Evolutionary conservation across 805 yeast species (phyloP), one percentile per base, ranked within the genome.

Genomic region (Jamesozyma rosinii): DNA sequence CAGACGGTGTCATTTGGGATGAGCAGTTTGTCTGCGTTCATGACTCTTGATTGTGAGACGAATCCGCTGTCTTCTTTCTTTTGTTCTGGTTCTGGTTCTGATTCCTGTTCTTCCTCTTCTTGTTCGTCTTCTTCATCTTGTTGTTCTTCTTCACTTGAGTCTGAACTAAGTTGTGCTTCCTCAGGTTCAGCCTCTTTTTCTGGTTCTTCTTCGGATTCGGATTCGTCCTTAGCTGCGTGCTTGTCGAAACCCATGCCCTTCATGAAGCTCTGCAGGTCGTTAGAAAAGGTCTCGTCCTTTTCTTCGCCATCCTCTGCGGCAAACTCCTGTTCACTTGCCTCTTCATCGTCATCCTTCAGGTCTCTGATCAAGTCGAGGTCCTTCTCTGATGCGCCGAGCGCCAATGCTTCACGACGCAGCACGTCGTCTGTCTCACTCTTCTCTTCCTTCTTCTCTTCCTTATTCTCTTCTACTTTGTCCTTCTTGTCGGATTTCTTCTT

Each of bases 331-430:
- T 66, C 74, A 42, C 66, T 63, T 33, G 65, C 64, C n/a, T 55
- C 68, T 24, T 61, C 71, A 26, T 66, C 77, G 29, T 71, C 79
- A 20, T 73, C 76, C 11, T 67, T 64, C 3, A 82, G 52, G 14
- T 72, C 83, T 29, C 72, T 71, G 11, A 89, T 52, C 40, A 88
- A 63, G 36, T 75, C 72, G 37, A 89, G 58, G 60, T 88, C 97
- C 19, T 79, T 89, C 51, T 84, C 92, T 14, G 86, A 73, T 18
- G 96, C 97, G 29, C 97, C 96, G 24, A 89, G 65, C 19, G 79
- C 80, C 13, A 80, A 59, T 2, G 95, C 94, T 65, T 83, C 94
- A 47, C 79, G 76, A 51, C 83, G 78, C 39, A 85, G 60, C 2
- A 47, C 54, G 4, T 46, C 53, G 40, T 44, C 46, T 2, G 48